Conservation (phyloP, 2,329 filamentous ascomycete genomes). For the Colletotrichum agaves region DNA sequence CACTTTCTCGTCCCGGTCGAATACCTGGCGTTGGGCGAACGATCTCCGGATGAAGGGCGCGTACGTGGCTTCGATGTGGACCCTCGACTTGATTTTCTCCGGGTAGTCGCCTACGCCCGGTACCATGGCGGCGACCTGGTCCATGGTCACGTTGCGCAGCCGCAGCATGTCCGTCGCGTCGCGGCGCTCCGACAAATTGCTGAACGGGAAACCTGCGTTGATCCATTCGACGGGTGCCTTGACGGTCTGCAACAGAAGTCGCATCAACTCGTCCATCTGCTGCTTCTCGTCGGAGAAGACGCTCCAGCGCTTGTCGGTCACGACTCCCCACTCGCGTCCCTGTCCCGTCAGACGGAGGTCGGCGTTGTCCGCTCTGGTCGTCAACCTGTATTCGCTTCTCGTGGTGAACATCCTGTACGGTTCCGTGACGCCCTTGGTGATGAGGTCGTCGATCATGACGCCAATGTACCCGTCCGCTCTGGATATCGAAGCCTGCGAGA, state of each 20-base stretch:
- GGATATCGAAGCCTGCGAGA: conserved; percentile 74
- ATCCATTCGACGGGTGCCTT: conserved; percentile 75
- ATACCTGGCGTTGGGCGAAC: conserved; percentile 70
- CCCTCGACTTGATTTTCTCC: conserved; percentile 70
- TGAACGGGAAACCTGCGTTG: conserved; percentile 73
- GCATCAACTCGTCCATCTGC: conserved; percentile 75
- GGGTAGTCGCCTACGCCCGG: conserved; percentile 66
- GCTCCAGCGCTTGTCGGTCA: conserved; percentile 82
- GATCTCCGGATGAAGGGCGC: conserved; percentile 87
- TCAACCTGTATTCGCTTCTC: conserved; percentile 94
- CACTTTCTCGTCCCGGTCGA: conserved; percentile 81
- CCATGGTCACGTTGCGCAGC: conserved; percentile 67
- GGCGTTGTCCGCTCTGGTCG: conserved; percentile 91
- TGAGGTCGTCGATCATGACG: conserved; percentile 97
- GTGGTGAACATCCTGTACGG: conserved; percentile 99
- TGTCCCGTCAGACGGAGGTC: conserved; percentile 85
- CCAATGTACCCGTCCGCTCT: conserved; percentile 95
- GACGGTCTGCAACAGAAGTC: conserved; percentile 66
- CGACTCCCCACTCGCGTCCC: conserved; percentile 80
- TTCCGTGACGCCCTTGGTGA: conserved; percentile 96
- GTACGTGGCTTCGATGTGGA: conserved; percentile 86
- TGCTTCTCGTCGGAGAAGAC: conserved; percentile 72
- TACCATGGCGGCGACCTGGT: conserved; percentile 67
- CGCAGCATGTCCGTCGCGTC: conserved; percentile 84
- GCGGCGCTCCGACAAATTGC: conserved; percentile 62